Conservation (phyloP, 2,329 filamentous ascomycete genomes). For the Myriosclerotinia duriaeana region DNA sequence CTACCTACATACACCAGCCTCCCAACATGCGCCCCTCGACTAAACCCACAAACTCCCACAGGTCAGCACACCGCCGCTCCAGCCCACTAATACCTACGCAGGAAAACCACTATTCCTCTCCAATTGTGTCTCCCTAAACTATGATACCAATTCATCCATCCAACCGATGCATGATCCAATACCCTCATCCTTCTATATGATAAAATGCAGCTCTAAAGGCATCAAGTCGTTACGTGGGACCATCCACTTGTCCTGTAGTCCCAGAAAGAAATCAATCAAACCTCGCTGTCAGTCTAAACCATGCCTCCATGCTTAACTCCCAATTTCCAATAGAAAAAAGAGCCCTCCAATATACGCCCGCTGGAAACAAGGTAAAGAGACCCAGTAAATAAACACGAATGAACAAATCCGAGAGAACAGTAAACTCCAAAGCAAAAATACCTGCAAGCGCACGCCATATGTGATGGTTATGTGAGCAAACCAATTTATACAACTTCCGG, state of each 20-base stretch:
- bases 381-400: not conserved
- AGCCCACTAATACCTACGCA: not conserved
- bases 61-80: not conserved
- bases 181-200: slow-evolving; percentile 9
- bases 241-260: not conserved
- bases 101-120: not conserved
- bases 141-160: not conserved
- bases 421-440: not conserved
- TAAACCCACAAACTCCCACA: not conserved
- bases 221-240: not conserved
- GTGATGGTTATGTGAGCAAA: not conserved
- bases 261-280: not conserved
- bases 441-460: not conserved
- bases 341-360: not conserved
- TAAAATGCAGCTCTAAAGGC: slow-evolving; percentile 10
- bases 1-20: not conserved
- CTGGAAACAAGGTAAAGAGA: not conserved
- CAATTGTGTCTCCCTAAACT: not conserved
- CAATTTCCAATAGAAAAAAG: not conserved
- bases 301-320: not conserved
- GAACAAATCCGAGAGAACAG: not conserved
- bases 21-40: not conserved
- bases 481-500: not conserved
- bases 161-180: not conserved
- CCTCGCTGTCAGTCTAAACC: not conserved